Conservation (phyloP, 2,329 filamentous ascomycete genomes). For the Cadophora sp. region DNA sequence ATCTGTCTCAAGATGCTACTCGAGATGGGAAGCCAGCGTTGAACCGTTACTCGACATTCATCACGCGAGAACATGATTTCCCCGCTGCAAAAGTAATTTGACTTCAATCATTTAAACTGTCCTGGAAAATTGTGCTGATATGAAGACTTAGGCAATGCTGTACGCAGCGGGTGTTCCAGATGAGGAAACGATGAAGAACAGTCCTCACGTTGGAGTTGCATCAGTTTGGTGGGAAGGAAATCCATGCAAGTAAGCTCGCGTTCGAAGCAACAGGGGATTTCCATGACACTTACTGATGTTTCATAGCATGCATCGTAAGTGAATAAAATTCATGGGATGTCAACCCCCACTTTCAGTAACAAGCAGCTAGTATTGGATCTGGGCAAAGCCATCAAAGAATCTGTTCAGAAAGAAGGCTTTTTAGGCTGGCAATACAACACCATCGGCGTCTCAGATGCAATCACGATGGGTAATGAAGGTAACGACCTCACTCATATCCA, state of each 20-base stretch:
- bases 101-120: not conserved
- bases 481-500: constrained; percentile 30
- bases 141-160: constrained; percentile 66
- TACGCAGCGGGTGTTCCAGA: constrained; percentile 91
- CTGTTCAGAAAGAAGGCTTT: constrained; percentile 83
- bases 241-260: constrained; percentile 78
- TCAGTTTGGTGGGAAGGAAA: constrained; percentile 80
- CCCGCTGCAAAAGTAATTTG: constrained; percentile 74
- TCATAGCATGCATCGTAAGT: constrained; percentile 56
- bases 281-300: constrained; percentile 20
- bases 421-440: constrained; percentile 64
- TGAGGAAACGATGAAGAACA: constrained; percentile 83
- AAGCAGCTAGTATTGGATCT: constrained; percentile 70
- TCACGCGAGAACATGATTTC: constrained; percentile 36
- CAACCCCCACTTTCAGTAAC: not conserved
- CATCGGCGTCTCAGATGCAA: constrained; percentile 67
- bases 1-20: not conserved
- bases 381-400: constrained; percentile 84
- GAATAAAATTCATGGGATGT: not conserved
- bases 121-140: not conserved
- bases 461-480: constrained; percentile 96
- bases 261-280: constrained; percentile 14
- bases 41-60: constrained; percentile 65
- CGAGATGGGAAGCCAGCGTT: constrained; percentile 67
- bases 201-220: constrained; percentile 80